Evolutionary conservation across 192 early-diverging fungal genomes (phyloP).

Genomic region (Backusella liffmaniae): DNA sequence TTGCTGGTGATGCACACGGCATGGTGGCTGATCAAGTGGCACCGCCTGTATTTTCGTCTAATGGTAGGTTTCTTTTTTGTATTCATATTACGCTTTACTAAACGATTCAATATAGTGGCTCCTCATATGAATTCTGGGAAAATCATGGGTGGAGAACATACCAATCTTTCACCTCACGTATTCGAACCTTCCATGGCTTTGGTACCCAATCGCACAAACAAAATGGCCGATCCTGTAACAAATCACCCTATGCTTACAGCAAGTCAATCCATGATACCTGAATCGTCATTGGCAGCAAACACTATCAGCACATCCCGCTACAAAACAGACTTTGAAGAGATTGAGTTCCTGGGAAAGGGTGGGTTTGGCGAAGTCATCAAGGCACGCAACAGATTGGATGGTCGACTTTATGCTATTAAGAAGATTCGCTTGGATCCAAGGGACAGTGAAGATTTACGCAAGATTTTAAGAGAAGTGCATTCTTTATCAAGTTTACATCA

Average conservation of each 20-base stretch:
- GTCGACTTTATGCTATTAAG: constrained; percentile 87
- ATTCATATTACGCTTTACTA: background rate
- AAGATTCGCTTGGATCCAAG: constrained; percentile 83
- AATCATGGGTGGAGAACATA: background rate
- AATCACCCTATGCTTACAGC: background rate
- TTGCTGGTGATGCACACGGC: constrained; percentile 43
- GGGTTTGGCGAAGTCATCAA: constrained; percentile 97
- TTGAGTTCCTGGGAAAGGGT: constrained; percentile 73
- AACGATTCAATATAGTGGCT: background rate
- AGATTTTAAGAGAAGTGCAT: constrained; percentile 88
- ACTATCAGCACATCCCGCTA: constrained; percentile 53
- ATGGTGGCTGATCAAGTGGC: background rate
- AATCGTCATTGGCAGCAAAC: background rate
- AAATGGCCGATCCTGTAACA: background rate
- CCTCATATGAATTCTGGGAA: constrained; percentile 5
- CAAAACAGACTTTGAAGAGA: constrained; percentile 73
- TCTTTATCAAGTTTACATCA: constrained; percentile 89
- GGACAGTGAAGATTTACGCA: constrained; percentile 73
- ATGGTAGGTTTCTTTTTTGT: background rate
- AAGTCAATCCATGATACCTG: background rate
- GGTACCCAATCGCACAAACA: background rate
- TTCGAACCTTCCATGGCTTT: constrained; percentile 7
- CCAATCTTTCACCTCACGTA: background rate
- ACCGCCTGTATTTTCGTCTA: background rate
- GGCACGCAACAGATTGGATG: constrained; percentile 82